Evolutionary conservation across 148 eudicot genomes (phyloP).

Genomic region (Simmondsia chinensis): DNA sequence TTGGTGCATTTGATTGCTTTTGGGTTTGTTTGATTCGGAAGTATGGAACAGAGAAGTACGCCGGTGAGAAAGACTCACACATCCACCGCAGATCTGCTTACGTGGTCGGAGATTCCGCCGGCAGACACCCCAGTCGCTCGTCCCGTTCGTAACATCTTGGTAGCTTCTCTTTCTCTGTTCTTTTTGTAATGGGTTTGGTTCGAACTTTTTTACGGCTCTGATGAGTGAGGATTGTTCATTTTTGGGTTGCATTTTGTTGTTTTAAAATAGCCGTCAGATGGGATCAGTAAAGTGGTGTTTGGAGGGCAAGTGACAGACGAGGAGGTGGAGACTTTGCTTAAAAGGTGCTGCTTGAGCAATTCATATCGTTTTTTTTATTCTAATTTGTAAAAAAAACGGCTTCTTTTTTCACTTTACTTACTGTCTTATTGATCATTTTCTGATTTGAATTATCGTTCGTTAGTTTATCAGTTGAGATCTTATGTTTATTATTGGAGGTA

Average conservation of each 20-base stretch:
- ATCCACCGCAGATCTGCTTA: constrained; percentile 82
- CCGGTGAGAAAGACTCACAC: constrained; percentile 87
- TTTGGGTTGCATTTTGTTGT: not conserved
- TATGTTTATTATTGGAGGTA: too few species aligned
- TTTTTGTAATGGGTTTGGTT: not conserved
- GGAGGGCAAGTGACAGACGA: constrained; percentile 34
- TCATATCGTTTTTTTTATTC: not conserved
- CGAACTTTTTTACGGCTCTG: too few species aligned
- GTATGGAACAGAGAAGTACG: constrained; percentile 29
- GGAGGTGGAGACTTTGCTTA: constrained; percentile 17
- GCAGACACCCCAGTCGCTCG: constrained; percentile 33
- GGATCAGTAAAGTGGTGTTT: constrained; percentile 29
- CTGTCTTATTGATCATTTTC: not conserved
- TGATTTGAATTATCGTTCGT: too few species aligned
- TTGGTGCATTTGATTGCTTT: not conserved
- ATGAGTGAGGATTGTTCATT: not conserved
- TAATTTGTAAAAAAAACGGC: too few species aligned
- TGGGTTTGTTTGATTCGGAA: not conserved
- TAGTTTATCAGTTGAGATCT: too few species aligned
- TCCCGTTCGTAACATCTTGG: constrained; percentile 16
- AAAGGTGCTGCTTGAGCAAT: constrained; percentile 12
- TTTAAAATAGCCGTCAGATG: constrained; percentile 28
- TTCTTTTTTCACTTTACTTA: not conserved
- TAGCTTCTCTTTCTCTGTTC: not conserved
- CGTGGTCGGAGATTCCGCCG: constrained; percentile 66